Base-by-base conservation (phyloP, 1,139 yeast genomes). In the Keqinozyma sinolaborantium region DNA sequence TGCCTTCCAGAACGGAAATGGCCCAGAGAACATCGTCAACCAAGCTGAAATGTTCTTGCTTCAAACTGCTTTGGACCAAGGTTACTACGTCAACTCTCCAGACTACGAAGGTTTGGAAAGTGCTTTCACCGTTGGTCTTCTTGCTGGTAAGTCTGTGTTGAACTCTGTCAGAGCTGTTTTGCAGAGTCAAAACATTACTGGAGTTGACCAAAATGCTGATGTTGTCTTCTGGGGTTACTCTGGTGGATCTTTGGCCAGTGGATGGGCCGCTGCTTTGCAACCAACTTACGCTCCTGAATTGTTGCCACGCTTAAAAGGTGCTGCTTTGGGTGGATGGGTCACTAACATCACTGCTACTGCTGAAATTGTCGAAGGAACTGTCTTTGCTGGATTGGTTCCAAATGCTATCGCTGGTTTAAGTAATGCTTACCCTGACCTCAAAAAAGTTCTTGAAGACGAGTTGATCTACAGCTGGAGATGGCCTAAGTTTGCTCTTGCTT, bases 241-340 rank as follows among this genome's bases (percentile, higher is more conserved):
- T 5, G 72, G 71, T 15, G 71, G 71, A 1, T 45, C 64, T 2
- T 40, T 63, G n/a, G 64, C 70, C 3, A 40, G 60, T 4, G 55
- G 56, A 2, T 64, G 70, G 70, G 68, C 66, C 5, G 56, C 66
- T 2, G 47, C 57, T 9, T 38, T 63, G 23, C 60, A 55, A 30
- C 58, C 60, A 3, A 25, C 32, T 2, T 62, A 61, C 35, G 64
- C 68, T 4, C 58, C 61, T 2, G 64, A 60, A 9, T 45, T 62
- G 28, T 30, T 29, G 10, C 18, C 35, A 2, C 45, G 51, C 29
- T 36, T 61, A 8, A 41, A 50, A 23, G 65, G 64, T n/a, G 54
- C 50, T 11, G 64, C 65, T 0, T 25, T 56, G n/a, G 68, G 68
- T 4, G 67, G 67, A 0, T 44, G 48, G 26, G 51, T 58, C 10